Evolutionary conservation across 2,329 filamentous ascomycete genomes (phyloP), one percentile per base, ranked within the genome.

Genomic region (Ophiostoma fasciatum): DNA sequence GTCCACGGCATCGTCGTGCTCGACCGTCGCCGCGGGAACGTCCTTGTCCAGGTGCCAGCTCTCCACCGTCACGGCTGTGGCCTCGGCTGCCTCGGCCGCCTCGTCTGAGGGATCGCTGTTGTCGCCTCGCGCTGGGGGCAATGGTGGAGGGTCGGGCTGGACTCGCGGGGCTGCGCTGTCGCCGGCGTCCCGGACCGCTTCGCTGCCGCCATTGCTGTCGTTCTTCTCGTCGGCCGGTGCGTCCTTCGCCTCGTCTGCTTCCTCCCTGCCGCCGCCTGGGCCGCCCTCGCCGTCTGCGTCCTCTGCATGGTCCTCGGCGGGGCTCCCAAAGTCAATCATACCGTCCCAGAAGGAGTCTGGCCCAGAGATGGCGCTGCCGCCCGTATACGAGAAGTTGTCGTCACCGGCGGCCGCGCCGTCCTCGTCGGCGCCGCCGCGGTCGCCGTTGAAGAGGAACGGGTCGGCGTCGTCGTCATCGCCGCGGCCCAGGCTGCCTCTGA

Each of bases 401-500:
- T 21, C 15, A 18, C 9, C 28, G 15, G 9, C 27, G 2, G 14
- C 14, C 10, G 18, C 5, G 17, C 20, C 5, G 14, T 32, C 18
- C 10, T 29, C 21, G 27, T 22, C 28, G 21, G 8, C 28, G 11
- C 20, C 21, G 15, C 17, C 31, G 17, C 28, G 23, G 19, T 15
- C 31, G 18, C 28, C 7, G 19, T 31, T 34, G n/a, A 41, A 19
- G 23, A 23, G 31, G 19, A 35, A 35, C 20, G 28, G 35, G 11
- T 37, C 39, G 23, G 29, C 28, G 28, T 35, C 21, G 23, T 38
- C 35, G 28, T 22, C 29, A 7, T 15, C 25, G 18, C 31, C 19
- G 23, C 28, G 26, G 31, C 15, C 23, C 31, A 40, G 37, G 26
- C n/a, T n/a, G n/a, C n/a, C n/a, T n/a, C n/a, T n/a, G 7, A 23